Evolutionary conservation across 805 yeast genomes (phyloP).

Genomic region (Nakazawaea wickerhamii): DNA sequence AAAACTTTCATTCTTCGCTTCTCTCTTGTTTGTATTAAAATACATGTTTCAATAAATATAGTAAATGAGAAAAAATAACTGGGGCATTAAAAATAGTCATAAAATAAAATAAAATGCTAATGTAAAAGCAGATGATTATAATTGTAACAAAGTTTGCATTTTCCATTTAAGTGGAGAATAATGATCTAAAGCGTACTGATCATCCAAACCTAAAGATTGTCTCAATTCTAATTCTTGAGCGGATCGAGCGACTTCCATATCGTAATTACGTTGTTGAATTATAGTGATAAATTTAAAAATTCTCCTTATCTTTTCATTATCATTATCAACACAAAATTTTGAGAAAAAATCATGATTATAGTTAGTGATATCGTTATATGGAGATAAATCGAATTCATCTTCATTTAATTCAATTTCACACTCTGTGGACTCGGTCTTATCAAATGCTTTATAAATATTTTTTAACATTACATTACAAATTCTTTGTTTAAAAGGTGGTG

Average conservation of each 20-base stretch:
- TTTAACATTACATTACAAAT: conserved; percentile 11
- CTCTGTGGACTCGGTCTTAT: background rate
- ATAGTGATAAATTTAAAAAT: conserved; percentile 24
- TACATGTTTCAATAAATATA: background rate
- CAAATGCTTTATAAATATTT: conserved; percentile 12
- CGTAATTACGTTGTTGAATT: conserved; percentile 23
- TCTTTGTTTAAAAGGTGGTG: conserved; percentile 10
- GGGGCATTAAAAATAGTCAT: background rate
- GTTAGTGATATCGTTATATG: conserved; percentile 17
- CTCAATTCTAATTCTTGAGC: conserved; percentile 5
- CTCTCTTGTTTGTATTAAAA: background rate
- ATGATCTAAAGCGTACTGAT: background rate
- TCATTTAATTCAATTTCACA: conserved; percentile 15
- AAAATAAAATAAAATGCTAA: background rate
- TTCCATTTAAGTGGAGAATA: conserved; percentile 17
- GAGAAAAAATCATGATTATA: conserved; percentile 26
- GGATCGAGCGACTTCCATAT: conserved; percentile 13
- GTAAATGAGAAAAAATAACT: background rate
- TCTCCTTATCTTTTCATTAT: conserved; percentile 23
- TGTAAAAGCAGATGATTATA: conserved; percentile 1
- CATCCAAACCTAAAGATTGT: conserved; percentile 2
- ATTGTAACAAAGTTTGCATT: conserved; percentile 16
- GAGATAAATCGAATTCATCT: conserved; percentile 9
- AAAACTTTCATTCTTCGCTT: too few species aligned
- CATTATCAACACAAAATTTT: conserved; percentile 15